Conservation (phyloP, 148 eudicot species). For the Rhododendron williamsianum region DNA sequence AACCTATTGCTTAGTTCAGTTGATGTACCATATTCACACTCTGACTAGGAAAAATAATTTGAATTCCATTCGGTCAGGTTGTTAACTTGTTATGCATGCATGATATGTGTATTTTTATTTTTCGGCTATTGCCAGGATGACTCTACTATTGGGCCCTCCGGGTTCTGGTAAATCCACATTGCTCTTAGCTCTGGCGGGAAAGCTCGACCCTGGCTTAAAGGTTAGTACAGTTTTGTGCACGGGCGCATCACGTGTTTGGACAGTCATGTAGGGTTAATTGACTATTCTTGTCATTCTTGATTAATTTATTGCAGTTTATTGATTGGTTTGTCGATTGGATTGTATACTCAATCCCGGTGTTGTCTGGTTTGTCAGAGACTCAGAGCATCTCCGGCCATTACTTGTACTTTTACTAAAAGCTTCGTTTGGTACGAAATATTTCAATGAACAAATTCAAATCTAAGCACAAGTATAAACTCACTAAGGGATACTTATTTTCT, state of each 20-base stretch:
- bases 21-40: neutral
- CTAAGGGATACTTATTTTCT: neutral
- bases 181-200: constrained; percentile 79
- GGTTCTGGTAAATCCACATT: constrained; percentile 85
- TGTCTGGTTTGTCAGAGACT: too few relatives aligned
- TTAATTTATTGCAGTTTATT: neutral
- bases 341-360: neutral
- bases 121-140: constrained; percentile 51
- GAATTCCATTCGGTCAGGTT: neutral
- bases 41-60: neutral
- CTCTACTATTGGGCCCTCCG: constrained; percentile 90
- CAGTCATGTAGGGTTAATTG: neutral
- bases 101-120: neutral
- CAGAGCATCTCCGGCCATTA: neutral
- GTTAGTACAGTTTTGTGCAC: constrained; percentile 25
- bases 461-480: neutral
- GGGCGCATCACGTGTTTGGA: neutral
- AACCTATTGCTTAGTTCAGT: neutral
- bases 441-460: neutral
- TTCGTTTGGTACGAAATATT: too few relatives aligned
- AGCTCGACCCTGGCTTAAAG: constrained; percentile 63
- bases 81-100: neutral
- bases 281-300: neutral
- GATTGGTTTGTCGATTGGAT: too few relatives aligned
- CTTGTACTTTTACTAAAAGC: neutral